A percentile compares a stretch with the other conserved stretches of the same genome.
Evolutionary conservation across 345 rosid genomes (phyloP).

Genomic region (Gossypium longicalyx): DNA sequence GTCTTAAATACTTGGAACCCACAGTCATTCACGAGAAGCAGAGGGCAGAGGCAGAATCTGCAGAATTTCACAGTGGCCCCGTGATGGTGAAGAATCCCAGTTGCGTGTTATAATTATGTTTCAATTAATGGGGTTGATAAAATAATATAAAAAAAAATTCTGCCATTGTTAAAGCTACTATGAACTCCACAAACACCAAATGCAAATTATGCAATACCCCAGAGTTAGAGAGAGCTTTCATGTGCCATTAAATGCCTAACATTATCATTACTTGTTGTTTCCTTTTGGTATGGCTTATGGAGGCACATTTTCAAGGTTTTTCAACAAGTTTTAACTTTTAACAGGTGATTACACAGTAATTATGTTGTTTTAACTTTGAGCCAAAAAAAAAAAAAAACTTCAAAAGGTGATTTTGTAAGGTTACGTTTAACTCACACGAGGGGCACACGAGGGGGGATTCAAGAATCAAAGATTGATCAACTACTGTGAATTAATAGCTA

Average conservation of each 20-base stretch:
- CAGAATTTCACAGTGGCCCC: constrained; percentile 18
- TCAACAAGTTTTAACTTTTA: neutral
- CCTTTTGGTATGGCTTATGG: neutral
- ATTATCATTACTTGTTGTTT: neutral
- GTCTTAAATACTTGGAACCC: constrained; percentile 7
- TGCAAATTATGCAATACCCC: neutral
- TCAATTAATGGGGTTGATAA: constrained; percentile 6
- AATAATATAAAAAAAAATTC: neutral
- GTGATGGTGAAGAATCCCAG: neutral
- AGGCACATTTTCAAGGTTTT: neutral
- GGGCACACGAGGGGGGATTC: constrained; percentile 12
- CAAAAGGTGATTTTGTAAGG: neutral
- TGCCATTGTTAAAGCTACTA: neutral
- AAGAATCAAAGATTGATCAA: neutral
- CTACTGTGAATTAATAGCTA: constrained; percentile 5
- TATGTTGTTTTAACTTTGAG: neutral
- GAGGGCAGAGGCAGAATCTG: neutral
- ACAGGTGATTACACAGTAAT: neutral
- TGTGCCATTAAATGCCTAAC: constrained; percentile 7
- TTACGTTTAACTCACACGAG: constrained; percentile 2
- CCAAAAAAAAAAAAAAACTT: neutral
- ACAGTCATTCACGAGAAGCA: constrained; percentile 10
- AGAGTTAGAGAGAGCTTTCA: neutral
- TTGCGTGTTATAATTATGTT: neutral
- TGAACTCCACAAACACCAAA: constrained; percentile 3